Percentiles rank a stretch among this genome's conserved stretches.
Evolutionary conservation across 2,329 filamentous ascomycete genomes (phyloP).

Genomic region (Malbranchea cinnamomea): DNA sequence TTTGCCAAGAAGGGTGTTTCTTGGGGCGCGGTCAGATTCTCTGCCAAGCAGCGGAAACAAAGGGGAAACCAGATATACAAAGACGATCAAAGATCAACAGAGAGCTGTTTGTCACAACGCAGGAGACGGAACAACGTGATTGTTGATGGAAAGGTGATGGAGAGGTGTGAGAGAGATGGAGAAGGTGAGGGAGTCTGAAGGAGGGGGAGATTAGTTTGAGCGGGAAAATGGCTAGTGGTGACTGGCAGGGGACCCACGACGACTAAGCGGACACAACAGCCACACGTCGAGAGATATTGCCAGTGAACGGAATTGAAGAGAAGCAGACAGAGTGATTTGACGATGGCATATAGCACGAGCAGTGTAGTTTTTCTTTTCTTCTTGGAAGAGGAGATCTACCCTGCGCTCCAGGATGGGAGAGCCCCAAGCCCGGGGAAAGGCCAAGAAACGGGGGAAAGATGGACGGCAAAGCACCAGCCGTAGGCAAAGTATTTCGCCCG

Average conservation of each 20-base stretch:
- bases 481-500: too few species aligned
- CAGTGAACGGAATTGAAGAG: not conserved
- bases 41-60: slow-evolving; percentile 8
- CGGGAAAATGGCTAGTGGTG: not conserved
- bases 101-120: too few species aligned
- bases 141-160: slow-evolving; percentile 7
- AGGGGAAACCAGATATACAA: slow-evolving; percentile 6
- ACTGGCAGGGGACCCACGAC: not conserved
- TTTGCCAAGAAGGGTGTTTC: slow-evolving; percentile 24
- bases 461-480: too few species aligned
- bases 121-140: slow-evolving; percentile 13
- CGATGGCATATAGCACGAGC: too few species aligned
- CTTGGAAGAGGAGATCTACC: too few species aligned
- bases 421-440: too few species aligned
- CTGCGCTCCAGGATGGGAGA: too few species aligned
- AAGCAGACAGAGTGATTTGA: too few species aligned
- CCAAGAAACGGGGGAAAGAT: too few species aligned
- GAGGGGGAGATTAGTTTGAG: not conserved
- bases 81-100: slow-evolving; percentile 9
- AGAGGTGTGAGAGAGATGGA: not conserved
- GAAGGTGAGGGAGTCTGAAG: not conserved
- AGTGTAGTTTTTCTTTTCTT: too few species aligned
- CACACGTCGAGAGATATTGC: not conserved
- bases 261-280: not conserved
- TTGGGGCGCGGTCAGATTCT: slow-evolving; percentile 16